These are phyloP conservation scores for Oryza longistaminata DNA, from an alignment of 176 grass and related monocot species.

Conservation along the genomic window DNA sequence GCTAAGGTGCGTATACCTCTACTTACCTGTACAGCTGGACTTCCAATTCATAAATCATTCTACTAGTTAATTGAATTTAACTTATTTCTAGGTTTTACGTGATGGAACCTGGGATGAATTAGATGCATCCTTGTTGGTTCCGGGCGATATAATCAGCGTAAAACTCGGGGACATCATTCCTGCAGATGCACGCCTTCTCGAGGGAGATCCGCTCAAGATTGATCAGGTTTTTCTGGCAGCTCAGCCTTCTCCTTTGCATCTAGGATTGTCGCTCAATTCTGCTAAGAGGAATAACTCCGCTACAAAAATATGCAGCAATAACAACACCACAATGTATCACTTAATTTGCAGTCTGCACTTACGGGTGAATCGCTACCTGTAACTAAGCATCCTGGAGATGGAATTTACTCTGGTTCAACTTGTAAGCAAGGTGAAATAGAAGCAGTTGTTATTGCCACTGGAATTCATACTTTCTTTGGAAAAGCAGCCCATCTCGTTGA, in stretches of 20 bases:
- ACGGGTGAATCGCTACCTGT: conserved; percentile 70
- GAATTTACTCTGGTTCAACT: conserved; percentile 69
- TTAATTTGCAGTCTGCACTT: conserved; percentile 60
- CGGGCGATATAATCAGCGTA: conserved; percentile 74
- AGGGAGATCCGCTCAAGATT: conserved; percentile 69
- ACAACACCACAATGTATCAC: conserved; percentile 3
- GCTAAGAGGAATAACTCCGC: neutral
- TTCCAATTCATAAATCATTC: too few species aligned
- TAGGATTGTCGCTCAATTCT: neutral
- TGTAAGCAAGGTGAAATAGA: conserved; percentile 86
- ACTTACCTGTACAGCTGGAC: neutral
- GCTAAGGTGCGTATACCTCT: conserved; percentile 46
- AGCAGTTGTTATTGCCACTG: conserved; percentile 77
- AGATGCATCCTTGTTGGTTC: conserved; percentile 63
- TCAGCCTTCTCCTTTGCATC: conserved; percentile 6
- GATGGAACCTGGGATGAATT: conserved; percentile 59
- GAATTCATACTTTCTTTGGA: conserved; percentile 79
- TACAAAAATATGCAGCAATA: neutral
- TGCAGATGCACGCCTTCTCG: conserved; percentile 63
- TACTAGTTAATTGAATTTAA: too few species aligned
- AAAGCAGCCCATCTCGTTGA: conserved; percentile 78
- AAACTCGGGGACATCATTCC: conserved; percentile 82
- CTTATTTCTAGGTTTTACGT: conserved; percentile 51
- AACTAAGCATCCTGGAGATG: conserved; percentile 65
- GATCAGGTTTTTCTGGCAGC: conserved; percentile 46